phyloP scores from a whole-genome alignment of 208 protist genomes.

The Acanthamoeba triangularis region DNA sequence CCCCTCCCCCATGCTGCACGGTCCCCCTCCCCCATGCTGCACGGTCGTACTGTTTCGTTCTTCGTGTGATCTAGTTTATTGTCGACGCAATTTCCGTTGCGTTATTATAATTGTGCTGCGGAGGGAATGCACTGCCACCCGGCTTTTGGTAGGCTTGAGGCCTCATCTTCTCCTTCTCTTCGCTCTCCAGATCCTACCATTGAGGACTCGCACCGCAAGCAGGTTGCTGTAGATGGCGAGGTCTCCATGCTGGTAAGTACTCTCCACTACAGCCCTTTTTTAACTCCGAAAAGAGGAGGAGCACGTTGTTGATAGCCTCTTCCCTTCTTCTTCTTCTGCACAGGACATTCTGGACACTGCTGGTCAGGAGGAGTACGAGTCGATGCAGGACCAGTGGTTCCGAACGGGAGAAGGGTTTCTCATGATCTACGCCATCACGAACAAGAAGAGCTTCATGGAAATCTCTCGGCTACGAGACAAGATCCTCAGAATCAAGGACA shows the following conservation, averaged over 20 bases:
- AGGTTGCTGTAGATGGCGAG: constrained; percentile 77
- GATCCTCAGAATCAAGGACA: constrained; percentile 73
- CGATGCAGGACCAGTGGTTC: constrained; percentile 77
- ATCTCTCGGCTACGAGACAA: constrained; percentile 71
- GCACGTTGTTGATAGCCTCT: not conserved
- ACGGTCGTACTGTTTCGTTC: not conserved
- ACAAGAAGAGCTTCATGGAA: constrained; percentile 70
- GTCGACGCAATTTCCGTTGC: not conserved
- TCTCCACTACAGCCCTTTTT: not conserved
- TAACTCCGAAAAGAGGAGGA: not conserved
- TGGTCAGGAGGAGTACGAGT: constrained; percentile 67
- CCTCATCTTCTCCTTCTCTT: not conserved
- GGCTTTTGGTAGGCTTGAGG: no score
- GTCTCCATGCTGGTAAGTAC: constrained; percentile 13
- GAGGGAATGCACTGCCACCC: not conserved
- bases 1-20: no score
- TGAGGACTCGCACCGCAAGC: constrained; percentile 84
- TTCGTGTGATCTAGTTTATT: not conserved
- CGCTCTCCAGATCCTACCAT: constrained; percentile 84
- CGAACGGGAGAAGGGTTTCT: constrained; percentile 71
- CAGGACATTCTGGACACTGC: constrained; percentile 72
- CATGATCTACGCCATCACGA: constrained; percentile 55
- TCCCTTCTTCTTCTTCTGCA: not conserved
- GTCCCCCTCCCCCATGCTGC: not conserved
- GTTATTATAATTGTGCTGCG: not conserved